Base-by-base conservation (phyloP, 345 rosid genomes). In the Heritiera littoralis region DNA sequence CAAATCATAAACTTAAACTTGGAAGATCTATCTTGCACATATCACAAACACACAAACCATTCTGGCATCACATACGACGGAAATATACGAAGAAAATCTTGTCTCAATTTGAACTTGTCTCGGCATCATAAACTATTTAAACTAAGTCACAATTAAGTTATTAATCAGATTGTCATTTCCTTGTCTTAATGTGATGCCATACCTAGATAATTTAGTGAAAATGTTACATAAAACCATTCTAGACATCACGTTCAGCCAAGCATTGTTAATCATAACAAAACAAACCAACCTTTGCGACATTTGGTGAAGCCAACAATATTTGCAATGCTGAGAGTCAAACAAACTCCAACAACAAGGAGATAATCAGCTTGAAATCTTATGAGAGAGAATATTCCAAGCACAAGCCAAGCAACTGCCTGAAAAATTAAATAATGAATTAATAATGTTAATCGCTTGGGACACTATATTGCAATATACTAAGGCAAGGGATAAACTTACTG, bases 341-440 rank as follows among this genome's bases (percentile, higher is more conserved):
- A 90, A 55, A 92, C 97, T 78, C 92, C 97, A 81, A 90, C 74
- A 54, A 90, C 87, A 67, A 92, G 97, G 87, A 92, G 89, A 83
- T 90, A 90, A 81, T 90, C 94, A 54, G 97, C 92, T 81, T 90
- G 89, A 69, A 92, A 59, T 88, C 93, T 89, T 84, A 92, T 86
- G 40, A 92, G 87, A 52, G 97, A 92, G 81, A 92, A 92, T 80
- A 92, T 88, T 79, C 89, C 97, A 70, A 90, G 93, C 72, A 92
- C 79, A 76, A 89, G 28, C 97, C 97, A 92, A 10, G 86, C 84
- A 58, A 68, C 86, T 0, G 97, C 97, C 97, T 92, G 66, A 54
- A 72, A 61, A 61, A 20, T 69, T 28, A 69, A 81, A 40, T 2
- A 1, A 54, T 13, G 41, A 35, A 7, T 35, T 3, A 76, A 61